These are phyloP conservation scores for Leccinum solheimii DNA, from an alignment of 1,284 basidiomycete genomes.

Conservation along the genomic window DNA sequence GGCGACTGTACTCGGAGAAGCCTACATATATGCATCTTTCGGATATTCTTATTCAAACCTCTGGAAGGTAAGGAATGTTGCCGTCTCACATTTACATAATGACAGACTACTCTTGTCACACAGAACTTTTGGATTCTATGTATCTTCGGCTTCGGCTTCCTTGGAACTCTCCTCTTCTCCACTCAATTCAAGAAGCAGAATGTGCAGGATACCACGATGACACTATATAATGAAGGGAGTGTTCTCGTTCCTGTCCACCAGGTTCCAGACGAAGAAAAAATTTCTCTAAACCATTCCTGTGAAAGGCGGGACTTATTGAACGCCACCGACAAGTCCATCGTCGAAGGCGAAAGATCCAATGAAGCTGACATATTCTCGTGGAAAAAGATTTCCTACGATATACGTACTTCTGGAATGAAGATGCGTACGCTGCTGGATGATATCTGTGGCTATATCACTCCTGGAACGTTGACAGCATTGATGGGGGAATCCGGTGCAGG, in stretches of 20 bases:
- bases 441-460: slow-evolving; percentile 80
- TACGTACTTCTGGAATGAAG: slow-evolving; percentile 43
- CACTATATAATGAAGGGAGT: slow-evolving; percentile 45
- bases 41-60: slow-evolving; percentile 58
- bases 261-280: slow-evolving; percentile 18
- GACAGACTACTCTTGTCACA: background rate
- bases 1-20: slow-evolving; percentile 15
- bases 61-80: slow-evolving; percentile 56
- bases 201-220: slow-evolving; percentile 32
- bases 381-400: slow-evolving; percentile 55
- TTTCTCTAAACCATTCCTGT: slow-evolving; percentile 3
- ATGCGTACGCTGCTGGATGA: slow-evolving; percentile 67
- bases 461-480: slow-evolving; percentile 72
- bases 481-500: slow-evolving; percentile 83
- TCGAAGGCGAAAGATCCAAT: slow-evolving; percentile 25
- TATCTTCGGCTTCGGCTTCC: slow-evolving; percentile 45
- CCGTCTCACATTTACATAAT: background rate
- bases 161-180: slow-evolving; percentile 47
- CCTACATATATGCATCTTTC: slow-evolving; percentile 52
- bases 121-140: slow-evolving; percentile 55
- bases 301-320: background rate
- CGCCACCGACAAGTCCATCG: background rate
- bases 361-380: slow-evolving; percentile 58
- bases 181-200: slow-evolving; percentile 43
- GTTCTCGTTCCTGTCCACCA: background rate